A percentile compares a stretch with the other conserved stretches of the same genome.
These are phyloP conservation scores for Wickerhamomyces rabaulensis DNA, from an alignment of 805 yeast genomes.

Conservation along the genomic window DNA sequence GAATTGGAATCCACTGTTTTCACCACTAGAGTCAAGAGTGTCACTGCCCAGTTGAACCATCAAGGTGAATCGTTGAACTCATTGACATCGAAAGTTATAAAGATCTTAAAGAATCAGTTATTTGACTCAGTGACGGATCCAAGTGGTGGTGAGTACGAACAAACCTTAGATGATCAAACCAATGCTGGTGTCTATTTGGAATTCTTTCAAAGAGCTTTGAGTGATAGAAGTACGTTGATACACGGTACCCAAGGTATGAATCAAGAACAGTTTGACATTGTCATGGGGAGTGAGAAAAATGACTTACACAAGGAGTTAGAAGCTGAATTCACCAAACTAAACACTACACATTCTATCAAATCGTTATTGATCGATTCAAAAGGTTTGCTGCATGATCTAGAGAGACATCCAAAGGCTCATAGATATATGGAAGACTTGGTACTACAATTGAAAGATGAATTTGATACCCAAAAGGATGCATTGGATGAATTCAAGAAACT, in stretches of 20 bases:
- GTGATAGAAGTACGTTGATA: constrained; percentile 37
- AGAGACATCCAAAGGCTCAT: constrained; percentile 2
- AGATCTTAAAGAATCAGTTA: constrained; percentile 44
- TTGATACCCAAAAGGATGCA: constrained; percentile 28
- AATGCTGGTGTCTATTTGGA: constrained; percentile 55
- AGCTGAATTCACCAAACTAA: constrained; percentile 6
- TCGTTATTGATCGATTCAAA: constrained; percentile 13
- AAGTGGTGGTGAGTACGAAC: constrained; percentile 62
- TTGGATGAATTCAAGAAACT: constrained; percentile 32
- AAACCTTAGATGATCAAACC: constrained; percentile 72
- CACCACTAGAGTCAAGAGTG: constrained; percentile 9
- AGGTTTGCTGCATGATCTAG: background rate
- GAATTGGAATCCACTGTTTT: constrained; percentile 11
- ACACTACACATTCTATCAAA: constrained; percentile 6
- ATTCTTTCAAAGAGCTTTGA: constrained; percentile 42
- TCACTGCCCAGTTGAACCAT: constrained; percentile 35
- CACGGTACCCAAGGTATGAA: background rate
- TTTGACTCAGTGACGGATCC: constrained; percentile 39
- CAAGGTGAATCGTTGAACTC: constrained; percentile 48
- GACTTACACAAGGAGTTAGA: constrained; percentile 13
- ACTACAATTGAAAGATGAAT: constrained; percentile 21
- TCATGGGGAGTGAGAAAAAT: background rate
- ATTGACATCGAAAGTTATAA: constrained; percentile 42
- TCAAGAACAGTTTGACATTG: background rate
- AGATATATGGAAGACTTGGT: constrained; percentile 7